Evolutionary conservation across 371 early-diverging fungal genomes (phyloP).

Genomic region (Mucor plumbeus): DNA sequence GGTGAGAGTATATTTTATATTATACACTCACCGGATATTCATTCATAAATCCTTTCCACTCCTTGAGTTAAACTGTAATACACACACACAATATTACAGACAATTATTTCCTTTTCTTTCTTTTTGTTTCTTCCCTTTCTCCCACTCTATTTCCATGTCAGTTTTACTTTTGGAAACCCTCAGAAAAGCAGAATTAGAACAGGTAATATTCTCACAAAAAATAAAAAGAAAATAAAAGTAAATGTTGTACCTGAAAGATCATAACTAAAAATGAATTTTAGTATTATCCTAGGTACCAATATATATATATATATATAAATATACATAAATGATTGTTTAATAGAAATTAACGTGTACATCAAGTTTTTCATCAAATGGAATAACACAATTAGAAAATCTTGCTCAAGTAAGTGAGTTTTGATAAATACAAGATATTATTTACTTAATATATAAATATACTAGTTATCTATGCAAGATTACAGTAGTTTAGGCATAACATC

Average conservation of each 20-base stretch:
- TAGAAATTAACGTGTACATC: background rate
- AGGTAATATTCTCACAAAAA: constrained; percentile 22
- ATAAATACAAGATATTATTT: background rate
- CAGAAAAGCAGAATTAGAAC: constrained; percentile 48
- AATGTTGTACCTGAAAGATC: constrained; percentile 1
- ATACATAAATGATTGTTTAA: constrained; percentile 5
- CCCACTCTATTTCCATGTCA: constrained; percentile 23
- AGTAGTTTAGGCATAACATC: constrained; percentile 70
- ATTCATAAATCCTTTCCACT: background rate
- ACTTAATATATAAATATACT: background rate
- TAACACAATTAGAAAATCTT: constrained; percentile 57
- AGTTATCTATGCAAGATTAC: constrained; percentile 82
- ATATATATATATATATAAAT: background rate
- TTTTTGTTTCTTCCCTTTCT: background rate
- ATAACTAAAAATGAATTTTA: constrained; percentile 10
- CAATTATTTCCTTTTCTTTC: background rate
- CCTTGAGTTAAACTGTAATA: background rate
- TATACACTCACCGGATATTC: background rate
- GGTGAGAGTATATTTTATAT: background rate
- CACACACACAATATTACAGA: background rate
- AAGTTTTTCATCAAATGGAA: constrained; percentile 60
- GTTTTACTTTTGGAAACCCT: constrained; percentile 41
- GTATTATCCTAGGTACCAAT: constrained; percentile 36
- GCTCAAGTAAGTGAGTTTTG: constrained; percentile 44
- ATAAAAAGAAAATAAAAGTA: background rate